Evolutionary conservation across 805 yeast species (phyloP), one percentile per base, ranked within the genome.

Genomic region (Clavispora carvajalis): DNA sequence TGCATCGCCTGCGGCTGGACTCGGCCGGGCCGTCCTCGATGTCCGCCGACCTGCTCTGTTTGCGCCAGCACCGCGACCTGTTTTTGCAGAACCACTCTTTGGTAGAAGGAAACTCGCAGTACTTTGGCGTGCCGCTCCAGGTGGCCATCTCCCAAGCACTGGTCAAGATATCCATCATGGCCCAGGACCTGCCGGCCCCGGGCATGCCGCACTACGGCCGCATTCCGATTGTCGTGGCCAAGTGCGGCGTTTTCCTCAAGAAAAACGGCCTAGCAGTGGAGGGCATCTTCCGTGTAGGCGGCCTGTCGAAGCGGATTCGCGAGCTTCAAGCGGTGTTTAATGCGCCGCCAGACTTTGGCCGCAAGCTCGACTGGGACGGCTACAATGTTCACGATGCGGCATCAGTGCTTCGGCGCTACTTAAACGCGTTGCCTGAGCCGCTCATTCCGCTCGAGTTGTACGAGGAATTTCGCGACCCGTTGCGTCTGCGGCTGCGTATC

Each of bases 361-460:
- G 88, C 37, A 84, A 83, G 50, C 73, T 90, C 34, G 77, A 76
- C 49, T 93, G 98, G 99, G 89, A 86, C 36, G 91, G 95, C 0
- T 93, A 79, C 63, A 87, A 89, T 1, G 97, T 91, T 10, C 99
- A 93, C 64, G 99, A 93, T 62, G 97, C 96, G 1, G 95, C 98
- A 2, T 85, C 93, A 15, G 71, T 93, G 17, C 74, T 93, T 43
- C 75, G 98, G 58, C 71, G 99, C 41, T 93, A 77, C 59, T 71
- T 93, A 46, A 88, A 89, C 55, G 81, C 88, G 34, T 73, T 93
- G 41, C 95, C 96, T 1, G 98, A 93, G 55, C 98, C 98, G 0
- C 71, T 93, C 41, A 80, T 93, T 16, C 96, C 98, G 1, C 67
- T 87, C 25, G 74, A 74, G 4, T 63, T 79, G 45, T 93, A 91